Conservation (phyloP, 225 moss, liverwort and hornwort species). For the Thuidium tamariscinum region DNA sequence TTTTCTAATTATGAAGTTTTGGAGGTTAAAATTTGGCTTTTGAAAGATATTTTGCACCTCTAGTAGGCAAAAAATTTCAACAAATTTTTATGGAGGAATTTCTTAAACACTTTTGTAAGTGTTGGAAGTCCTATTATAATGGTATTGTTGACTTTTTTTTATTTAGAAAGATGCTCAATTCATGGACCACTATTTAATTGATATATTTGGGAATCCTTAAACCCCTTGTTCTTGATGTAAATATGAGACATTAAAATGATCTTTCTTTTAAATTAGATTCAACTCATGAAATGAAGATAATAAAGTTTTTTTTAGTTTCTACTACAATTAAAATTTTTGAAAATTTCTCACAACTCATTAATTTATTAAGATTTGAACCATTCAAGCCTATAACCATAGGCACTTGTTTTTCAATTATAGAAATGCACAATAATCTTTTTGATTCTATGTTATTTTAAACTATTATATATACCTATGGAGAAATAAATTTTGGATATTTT, state of each 20-base stretch:
- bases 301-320: background rate
- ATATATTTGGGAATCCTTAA: background rate
- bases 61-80: background rate
- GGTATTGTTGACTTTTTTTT: background rate
- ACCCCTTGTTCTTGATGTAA: background rate
- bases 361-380: background rate
- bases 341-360: background rate
- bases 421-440: fast-evolving
- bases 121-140: background rate
- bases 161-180: background rate
- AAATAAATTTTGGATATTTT: background rate
- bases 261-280: fast-evolving
- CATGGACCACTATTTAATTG: background rate
- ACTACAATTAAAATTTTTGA: background rate
- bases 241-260: background rate
- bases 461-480: fast-evolving
- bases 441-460: background rate
- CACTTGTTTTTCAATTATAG: background rate
- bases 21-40: fast-evolving
- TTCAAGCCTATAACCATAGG: fast-evolving
- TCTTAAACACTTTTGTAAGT: background rate
- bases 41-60: background rate
- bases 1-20: fast-evolving
- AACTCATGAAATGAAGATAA: background rate
- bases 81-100: background rate